Conservation (phyloP, 73 alveolate genomes). For the Paramecium bursaria region DNA sequence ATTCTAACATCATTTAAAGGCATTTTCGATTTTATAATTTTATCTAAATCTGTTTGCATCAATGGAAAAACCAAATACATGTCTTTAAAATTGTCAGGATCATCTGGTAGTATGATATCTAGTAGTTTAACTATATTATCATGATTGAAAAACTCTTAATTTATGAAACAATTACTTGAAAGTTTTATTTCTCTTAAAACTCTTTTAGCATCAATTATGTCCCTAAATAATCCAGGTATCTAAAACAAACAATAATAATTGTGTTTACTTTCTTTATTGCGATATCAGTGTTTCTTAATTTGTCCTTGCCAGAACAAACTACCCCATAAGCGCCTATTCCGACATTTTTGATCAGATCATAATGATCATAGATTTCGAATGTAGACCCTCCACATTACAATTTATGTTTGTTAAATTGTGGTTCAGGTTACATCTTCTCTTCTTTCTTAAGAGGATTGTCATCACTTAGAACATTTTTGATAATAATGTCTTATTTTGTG, state of each 20-base stretch:
- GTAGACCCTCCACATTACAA: constrained; percentile 69
- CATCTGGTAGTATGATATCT: constrained; percentile 88
- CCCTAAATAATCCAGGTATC: constrained; percentile 78
- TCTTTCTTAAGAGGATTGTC: neutral
- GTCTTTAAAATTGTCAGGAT: constrained; percentile 86
- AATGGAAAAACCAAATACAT: constrained; percentile 84
- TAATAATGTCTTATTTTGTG: neutral
- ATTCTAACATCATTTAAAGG: constrained; percentile 38
- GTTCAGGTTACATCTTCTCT: neutral
- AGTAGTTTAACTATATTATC: constrained; percentile 78
- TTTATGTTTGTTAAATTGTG: too few species aligned
- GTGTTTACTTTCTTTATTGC: constrained; percentile 88
- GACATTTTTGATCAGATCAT: constrained; percentile 76
- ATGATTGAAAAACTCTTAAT: constrained; percentile 81
- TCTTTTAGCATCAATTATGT: constrained; percentile 87
- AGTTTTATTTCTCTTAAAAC: constrained; percentile 89
- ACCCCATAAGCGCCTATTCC: constrained; percentile 92
- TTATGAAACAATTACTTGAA: constrained; percentile 59
- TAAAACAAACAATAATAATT: neutral
- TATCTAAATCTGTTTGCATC: constrained; percentile 91
- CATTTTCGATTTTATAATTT: constrained; percentile 78
- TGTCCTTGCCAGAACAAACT: constrained; percentile 89
- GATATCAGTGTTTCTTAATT: constrained; percentile 74
- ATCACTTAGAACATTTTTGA: too few species aligned
- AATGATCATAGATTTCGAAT: constrained; percentile 79